These are phyloP conservation scores for Aspergillus aculeatinus DNA, from an alignment of 2,329 filamentous ascomycete genomes.

Conservation along the genomic window DNA sequence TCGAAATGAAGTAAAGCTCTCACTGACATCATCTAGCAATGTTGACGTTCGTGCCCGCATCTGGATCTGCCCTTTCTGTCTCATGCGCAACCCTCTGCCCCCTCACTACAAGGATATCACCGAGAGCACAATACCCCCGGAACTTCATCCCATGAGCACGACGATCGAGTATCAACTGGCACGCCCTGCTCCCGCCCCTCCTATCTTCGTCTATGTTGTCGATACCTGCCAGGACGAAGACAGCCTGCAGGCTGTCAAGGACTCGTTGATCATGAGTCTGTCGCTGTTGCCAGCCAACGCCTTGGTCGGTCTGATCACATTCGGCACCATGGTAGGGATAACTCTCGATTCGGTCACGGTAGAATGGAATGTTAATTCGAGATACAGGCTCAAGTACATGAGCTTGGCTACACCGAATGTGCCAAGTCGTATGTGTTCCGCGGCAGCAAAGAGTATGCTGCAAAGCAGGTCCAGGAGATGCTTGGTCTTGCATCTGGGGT, in stretches of 20 bases:
- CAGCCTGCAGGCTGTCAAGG: constrained; percentile 65
- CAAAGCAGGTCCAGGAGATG: constrained; percentile 99
- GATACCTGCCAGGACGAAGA: constrained; percentile 70
- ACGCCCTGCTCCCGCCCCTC: constrained; percentile 62
- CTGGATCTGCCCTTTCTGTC: constrained; percentile 69
- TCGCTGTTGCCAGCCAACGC: constrained; percentile 63
- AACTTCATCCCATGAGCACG: constrained; percentile 64
- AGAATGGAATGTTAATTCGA: constrained; percentile 14
- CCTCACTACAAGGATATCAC: constrained; percentile 70
- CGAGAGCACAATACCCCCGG: constrained; percentile 63
- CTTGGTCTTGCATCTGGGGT: constrained; percentile 73
- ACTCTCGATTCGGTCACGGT: constrained; percentile 6
- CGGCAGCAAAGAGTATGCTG: constrained; percentile 95
- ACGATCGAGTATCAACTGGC: constrained; percentile 67
- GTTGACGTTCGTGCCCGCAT: constrained; percentile 65
- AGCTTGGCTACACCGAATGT: constrained; percentile 96
- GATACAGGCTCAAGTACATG: constrained; percentile 82
- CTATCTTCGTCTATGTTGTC: constrained; percentile 67
- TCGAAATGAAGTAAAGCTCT: constrained; percentile 9
- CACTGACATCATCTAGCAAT: constrained; percentile 48
- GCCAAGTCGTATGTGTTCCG: constrained; percentile 98
- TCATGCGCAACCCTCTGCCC: constrained; percentile 64
- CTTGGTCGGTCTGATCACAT: constrained; percentile 64
- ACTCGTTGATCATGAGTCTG: constrained; percentile 66
- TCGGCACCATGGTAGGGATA: constrained; percentile 79